Evolutionary conservation across 2,329 filamentous ascomycete species (phyloP), one percentile per base, ranked within the genome.

Genomic region (Camillea tinctor): DNA sequence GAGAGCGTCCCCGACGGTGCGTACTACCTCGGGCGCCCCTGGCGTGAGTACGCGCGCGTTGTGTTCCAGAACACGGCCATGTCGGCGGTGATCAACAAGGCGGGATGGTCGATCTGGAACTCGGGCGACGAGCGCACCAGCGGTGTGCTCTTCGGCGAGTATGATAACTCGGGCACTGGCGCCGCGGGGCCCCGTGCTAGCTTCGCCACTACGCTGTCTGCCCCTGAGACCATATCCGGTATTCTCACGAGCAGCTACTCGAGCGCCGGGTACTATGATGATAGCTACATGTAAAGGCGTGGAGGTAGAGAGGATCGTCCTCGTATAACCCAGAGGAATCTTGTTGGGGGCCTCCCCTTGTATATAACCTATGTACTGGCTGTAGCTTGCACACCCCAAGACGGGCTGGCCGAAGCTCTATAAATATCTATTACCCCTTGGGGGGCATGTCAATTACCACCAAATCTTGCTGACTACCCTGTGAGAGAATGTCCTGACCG

Each of bases 21-120:
- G 0, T 80, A 75, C 64, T 80, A 79, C 59, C 79, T 83, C 2
- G 80, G 80, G 17, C 75, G 80, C 2, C 80, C 80, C 0, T 83
- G 80, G 80, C 63, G 74, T 8, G 69, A 74, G 49, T 80, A 77
- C 60, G 76, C 80, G 0, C 75, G 77, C 4, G 81, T 83, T 1
- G 75, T 79, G 6, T 80, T 81, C 70, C 79, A 82, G 66, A 67
- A 78, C 52, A 82, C 81, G 0, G 67, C 69, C 24, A 74, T 90
- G 73, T 77, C 76, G 6, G 72, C 74, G 8, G 83, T 88, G 24
- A 80, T 90, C 67, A 87, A 88, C 68, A 58, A 76, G 1, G 79
- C 79, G 0, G 87, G 87, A 1, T 89, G 87, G 86, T 69, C 65
- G 1, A 68, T 76, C 36, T 89, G 87, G 87, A 79, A 77, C 60